Evolutionary conservation across 2,329 filamentous ascomycete genomes (phyloP).

Genomic region (Aphanocladium album): DNA sequence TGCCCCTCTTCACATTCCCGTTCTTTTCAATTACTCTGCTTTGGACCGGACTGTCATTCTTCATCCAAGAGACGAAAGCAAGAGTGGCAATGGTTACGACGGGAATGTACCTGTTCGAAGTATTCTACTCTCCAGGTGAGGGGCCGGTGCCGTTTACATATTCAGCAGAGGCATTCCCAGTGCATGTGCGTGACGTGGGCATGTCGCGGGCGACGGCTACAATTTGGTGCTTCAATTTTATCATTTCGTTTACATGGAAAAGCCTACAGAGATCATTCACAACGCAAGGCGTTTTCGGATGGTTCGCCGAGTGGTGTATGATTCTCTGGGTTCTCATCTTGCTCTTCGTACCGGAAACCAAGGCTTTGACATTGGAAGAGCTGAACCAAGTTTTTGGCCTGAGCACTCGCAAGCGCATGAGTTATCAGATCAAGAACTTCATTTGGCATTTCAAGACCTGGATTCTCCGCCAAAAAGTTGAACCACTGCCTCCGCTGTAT

Average conservation of each 20-base stretch:
- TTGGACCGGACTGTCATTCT: constrained; percentile 27
- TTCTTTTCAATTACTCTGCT: constrained; percentile 29
- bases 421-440: not conserved
- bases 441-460: constrained; percentile 15
- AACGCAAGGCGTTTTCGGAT: not conserved
- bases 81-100: constrained; percentile 18
- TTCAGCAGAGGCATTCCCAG: constrained; percentile 34
- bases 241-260: not conserved
- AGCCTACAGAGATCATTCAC: not conserved
- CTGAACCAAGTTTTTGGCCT: constrained; percentile 45
- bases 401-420: constrained; percentile 32
- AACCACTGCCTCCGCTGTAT: constrained; percentile 15
- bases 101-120: constrained; percentile 13
- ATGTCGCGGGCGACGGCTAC: not conserved
- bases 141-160: constrained; percentile 30
- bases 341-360: constrained; percentile 45
- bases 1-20: constrained; percentile 27
- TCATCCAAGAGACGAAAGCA: constrained; percentile 6
- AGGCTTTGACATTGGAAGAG: constrained; percentile 46
- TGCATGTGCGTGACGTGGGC: constrained; percentile 16
- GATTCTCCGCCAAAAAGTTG: constrained; percentile 14
- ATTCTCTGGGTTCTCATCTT: constrained; percentile 22
- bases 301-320: not conserved
- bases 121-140: constrained; percentile 24
- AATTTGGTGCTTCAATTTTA: not conserved